Evolutionary conservation across 164 flowering plant genomes (phyloP).

Genomic region (Nymphaea colorata): DNA sequence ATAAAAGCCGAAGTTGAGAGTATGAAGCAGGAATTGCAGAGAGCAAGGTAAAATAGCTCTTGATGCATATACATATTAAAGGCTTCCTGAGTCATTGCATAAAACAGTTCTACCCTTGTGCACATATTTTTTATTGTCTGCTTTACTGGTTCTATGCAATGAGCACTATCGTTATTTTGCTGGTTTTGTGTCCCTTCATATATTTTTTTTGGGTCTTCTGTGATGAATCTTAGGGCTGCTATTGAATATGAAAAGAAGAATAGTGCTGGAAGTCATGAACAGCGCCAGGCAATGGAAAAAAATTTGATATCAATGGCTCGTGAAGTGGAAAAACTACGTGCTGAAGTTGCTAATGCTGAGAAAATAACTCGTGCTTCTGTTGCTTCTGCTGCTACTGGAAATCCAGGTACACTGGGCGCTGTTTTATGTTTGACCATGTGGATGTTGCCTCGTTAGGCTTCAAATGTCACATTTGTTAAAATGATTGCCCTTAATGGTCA

Average conservation of each 20-base stretch:
- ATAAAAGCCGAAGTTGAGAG: conserved; percentile 64
- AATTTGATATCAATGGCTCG: conserved; percentile 84
- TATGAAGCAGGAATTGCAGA: conserved; percentile 68
- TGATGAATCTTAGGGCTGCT: conserved; percentile 45
- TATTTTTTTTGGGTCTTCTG: neutral
- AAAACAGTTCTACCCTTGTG: neutral
- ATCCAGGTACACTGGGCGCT: conserved; percentile 25
- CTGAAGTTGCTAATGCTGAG: conserved; percentile 83
- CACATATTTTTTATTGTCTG: neutral
- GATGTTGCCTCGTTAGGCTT: neutral
- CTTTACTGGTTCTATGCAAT: neutral
- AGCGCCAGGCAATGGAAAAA: conserved; percentile 87
- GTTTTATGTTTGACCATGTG: neutral
- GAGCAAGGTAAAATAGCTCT: conserved; percentile 47
- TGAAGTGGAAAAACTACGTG: conserved; percentile 89
- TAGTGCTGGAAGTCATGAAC: conserved; percentile 79
- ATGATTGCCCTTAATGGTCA: neutral
- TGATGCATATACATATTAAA: neutral
- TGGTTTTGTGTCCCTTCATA: neutral
- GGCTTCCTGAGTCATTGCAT: neutral
- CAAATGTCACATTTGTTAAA: neutral
- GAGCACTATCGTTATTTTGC: neutral
- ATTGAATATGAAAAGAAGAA: conserved; percentile 93
- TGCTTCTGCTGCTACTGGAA: conserved; percentile 43
- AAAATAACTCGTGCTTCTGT: conserved; percentile 74